Base-by-base conservation (phyloP, 345 rosid species). In the Heritiera fomes region DNA sequence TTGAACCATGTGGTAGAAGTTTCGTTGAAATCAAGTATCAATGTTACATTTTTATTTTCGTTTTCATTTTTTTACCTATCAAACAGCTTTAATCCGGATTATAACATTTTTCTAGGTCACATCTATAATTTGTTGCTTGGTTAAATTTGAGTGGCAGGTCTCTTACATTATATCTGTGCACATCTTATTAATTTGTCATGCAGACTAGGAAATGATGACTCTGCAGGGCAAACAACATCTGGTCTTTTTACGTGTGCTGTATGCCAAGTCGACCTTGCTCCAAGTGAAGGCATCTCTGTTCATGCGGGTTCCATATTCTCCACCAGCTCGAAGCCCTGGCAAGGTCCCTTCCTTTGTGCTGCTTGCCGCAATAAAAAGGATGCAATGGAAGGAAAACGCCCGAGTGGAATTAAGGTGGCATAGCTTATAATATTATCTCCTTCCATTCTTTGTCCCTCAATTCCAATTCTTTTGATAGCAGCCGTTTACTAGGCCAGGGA, bases 311-410 rank as follows among this genome's bases (percentile, higher is more conserved):
- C 88, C 34, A 89, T 89, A 79, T 90, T 91, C 87, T 90, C 95
- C 1, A 85, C 86, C 60, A 90, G 93, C 83, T 77, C 88, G 41
- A 91, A 87, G 70, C 95, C 94, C 15, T 95, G 98, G 98, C 92
- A 91, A 83, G 98, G 98, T 78, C 98, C 97, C 61, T 95, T 95
- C 85, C 93, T 95, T 0, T 95, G 97, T 45, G 78, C 86, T 11
- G 95, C 83, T 30, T 93, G 97, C 78, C 93, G 95, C 12, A 70
- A 91, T 41, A 95, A 93, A 88, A 91, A 91, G 85, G 97, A 93
- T 8, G 98, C 98, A 56, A 95, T 93, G 98, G 98, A 95, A 91
- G 98, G 98, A 47, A 93, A 95, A 80, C 90, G 94, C 15, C 93
- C 93, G 0, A 89, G 94, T 2, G 97, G 93, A 61, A 90, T 91